Percentiles rank a stretch among this genome's conserved stretches.
Evolutionary conservation across 2,329 filamentous ascomycete species (phyloP).

Genomic region (Hysterium pulicare): DNA sequence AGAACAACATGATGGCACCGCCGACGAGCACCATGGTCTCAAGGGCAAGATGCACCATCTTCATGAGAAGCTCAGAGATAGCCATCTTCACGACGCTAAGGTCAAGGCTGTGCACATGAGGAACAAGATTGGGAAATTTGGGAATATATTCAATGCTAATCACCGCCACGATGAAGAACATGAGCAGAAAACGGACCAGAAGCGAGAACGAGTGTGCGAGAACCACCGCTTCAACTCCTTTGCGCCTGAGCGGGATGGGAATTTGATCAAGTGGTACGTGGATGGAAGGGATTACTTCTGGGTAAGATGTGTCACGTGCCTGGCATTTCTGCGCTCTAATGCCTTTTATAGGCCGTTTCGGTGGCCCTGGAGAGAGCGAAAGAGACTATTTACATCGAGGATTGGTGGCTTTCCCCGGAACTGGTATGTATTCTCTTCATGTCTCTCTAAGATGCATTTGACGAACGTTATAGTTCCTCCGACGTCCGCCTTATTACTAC

Average conservation of each 20-base stretch:
- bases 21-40: slow-evolving; percentile 18
- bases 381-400: slow-evolving; percentile 91
- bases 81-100: slow-evolving; percentile 48
- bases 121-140: slow-evolving; percentile 62
- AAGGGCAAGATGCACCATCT: slow-evolving; percentile 39
- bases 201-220: slow-evolving; percentile 68
- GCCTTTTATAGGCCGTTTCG: slow-evolving; percentile 62
- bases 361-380: slow-evolving; percentile 83
- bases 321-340: slow-evolving; percentile 7
- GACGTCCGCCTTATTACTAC: slow-evolving; percentile 75
- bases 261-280: slow-evolving; percentile 94
- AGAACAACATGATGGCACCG: not conserved
- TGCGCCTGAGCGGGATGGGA: slow-evolving; percentile 80
- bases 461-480: slow-evolving; percentile 56
- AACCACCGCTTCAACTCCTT: slow-evolving; percentile 84
- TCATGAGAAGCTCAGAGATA: slow-evolving; percentile 46
- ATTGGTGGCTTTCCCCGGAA: slow-evolving; percentile 96
- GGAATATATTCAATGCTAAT: slow-evolving; percentile 73
- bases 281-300: slow-evolving; percentile 95
- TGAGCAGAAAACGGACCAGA: slow-evolving; percentile 77
- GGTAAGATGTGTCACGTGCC: slow-evolving; percentile 17
- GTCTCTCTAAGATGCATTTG: not conserved
- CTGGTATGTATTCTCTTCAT: slow-evolving; percentile 38
- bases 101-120: slow-evolving; percentile 57
- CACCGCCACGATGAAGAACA: slow-evolving; percentile 94